These are phyloP conservation scores for Orbilia blumenaviensis DNA, from an alignment of 2,329 filamentous ascomycete species.

Conservation along the genomic window DNA sequence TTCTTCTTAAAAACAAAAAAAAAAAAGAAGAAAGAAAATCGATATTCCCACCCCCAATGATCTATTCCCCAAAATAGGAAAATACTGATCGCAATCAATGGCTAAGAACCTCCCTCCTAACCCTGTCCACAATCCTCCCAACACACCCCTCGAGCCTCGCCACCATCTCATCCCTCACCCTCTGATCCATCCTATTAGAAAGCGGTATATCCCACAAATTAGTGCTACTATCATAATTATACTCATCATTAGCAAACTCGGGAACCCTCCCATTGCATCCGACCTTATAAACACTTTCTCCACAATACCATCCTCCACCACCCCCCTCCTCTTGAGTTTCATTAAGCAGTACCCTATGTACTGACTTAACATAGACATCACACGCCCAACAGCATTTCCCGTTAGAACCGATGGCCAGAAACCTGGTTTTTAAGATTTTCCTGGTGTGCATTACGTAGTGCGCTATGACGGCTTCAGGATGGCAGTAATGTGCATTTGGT, in stretches of 20 bases:
- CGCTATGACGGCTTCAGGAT: constrained; percentile 11
- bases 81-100: too few relatives aligned
- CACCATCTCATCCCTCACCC: neutral
- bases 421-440: neutral
- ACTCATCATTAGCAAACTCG: too few relatives aligned
- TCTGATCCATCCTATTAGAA: neutral
- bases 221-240: too few relatives aligned
- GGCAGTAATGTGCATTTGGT: too few relatives aligned
- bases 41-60: too few relatives aligned
- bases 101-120: neutral
- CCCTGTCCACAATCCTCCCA: neutral
- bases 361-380: neutral
- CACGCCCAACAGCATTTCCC: constrained; percentile 23
- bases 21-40: too few relatives aligned
- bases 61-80: too few relatives aligned
- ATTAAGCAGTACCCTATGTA: neutral
- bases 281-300: neutral
- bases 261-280: constrained; percentile 13
- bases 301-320: too few relatives aligned
- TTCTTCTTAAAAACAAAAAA: too few relatives aligned
- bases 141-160: neutral
- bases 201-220: neutral
- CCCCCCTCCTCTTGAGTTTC: too few relatives aligned
- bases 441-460: neutral
- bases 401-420: neutral